Percentiles rank a stretch among this genome's conserved stretches.
These are phyloP conservation scores for Stephanodiscus minutulus DNA, from an alignment of 108 stramenopile species.

Conservation along the genomic window DNA sequence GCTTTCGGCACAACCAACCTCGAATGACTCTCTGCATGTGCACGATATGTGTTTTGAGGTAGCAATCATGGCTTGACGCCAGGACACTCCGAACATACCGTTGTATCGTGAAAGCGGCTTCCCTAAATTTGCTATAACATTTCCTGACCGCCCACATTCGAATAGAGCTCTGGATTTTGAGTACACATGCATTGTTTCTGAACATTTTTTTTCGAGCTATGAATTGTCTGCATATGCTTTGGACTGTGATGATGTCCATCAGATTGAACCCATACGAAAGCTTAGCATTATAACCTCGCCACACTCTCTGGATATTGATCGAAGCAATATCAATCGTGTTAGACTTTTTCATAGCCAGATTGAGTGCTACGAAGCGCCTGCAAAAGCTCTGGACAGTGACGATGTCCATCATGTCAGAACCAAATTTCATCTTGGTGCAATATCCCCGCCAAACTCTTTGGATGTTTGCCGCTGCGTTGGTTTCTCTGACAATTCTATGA, in stretches of 20 bases:
- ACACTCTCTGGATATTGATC: slow-evolving; percentile 48
- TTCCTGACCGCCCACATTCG: slow-evolving; percentile 34
- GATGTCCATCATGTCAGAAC: too few species aligned
- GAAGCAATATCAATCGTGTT: neutral
- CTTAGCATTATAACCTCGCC: slow-evolving; percentile 42
- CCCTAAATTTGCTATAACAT: neutral
- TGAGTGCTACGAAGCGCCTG: neutral
- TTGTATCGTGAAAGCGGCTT: too few species aligned
- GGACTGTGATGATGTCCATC: slow-evolving; percentile 51
- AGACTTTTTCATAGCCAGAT: neutral
- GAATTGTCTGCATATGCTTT: slow-evolving; percentile 20
- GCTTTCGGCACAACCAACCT: slow-evolving; percentile 10
- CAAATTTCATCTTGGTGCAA: slow-evolving; percentile 13
- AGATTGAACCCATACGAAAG: slow-evolving; percentile 43
- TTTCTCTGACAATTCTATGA: neutral
- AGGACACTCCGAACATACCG: slow-evolving; percentile 3
- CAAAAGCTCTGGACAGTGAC: slow-evolving; percentile 3
- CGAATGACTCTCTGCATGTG: neutral
- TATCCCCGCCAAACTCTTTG: neutral
- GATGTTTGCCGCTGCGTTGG: neutral
- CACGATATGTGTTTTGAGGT: neutral
- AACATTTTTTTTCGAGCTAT: neutral
- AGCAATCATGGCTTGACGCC: slow-evolving; percentile 20
- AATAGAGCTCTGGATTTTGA: slow-evolving; percentile 18
- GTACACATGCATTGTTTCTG: neutral